Evolutionary conservation across 345 rosid genomes (phyloP).

Genomic region (Salix udensis): DNA sequence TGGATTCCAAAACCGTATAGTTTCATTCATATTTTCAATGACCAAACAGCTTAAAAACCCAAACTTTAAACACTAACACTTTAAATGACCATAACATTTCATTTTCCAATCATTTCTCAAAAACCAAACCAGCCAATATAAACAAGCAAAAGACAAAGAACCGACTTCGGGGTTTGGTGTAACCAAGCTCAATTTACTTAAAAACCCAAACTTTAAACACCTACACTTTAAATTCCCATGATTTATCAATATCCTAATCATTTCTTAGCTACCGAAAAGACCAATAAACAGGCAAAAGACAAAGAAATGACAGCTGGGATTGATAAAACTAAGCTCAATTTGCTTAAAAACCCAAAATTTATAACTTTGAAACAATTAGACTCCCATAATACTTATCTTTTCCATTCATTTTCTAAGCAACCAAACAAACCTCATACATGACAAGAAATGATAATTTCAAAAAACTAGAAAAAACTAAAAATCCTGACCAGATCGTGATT

Average conservation of each 20-base stretch:
- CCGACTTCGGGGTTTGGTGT: not conserved
- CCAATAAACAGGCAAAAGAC: not conserved
- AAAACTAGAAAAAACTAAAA: not conserved
- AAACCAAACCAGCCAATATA: not conserved
- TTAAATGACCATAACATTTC: not conserved
- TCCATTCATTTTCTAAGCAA: not conserved
- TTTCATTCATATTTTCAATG: not conserved
- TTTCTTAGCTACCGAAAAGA: not conserved
- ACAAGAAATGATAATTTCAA: not conserved
- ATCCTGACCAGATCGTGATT: constrained; percentile 84
- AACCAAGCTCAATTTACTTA: not conserved
- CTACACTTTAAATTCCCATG: not conserved
- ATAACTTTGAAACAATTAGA: not conserved
- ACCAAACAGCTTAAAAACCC: not conserved
- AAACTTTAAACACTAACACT: not conserved
- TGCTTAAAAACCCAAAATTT: not conserved
- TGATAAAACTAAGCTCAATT: not conserved
- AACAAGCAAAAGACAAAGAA: not conserved
- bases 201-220: not conserved
- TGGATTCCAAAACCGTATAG: not conserved
- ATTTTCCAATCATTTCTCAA: not conserved
- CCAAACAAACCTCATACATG: not conserved
- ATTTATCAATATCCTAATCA: not conserved
- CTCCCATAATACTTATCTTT: not conserved
- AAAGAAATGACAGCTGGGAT: constrained; percentile 1